Conservation (phyloP, 2,329 filamentous ascomycete species). For the Alternaria incomplexa region DNA sequence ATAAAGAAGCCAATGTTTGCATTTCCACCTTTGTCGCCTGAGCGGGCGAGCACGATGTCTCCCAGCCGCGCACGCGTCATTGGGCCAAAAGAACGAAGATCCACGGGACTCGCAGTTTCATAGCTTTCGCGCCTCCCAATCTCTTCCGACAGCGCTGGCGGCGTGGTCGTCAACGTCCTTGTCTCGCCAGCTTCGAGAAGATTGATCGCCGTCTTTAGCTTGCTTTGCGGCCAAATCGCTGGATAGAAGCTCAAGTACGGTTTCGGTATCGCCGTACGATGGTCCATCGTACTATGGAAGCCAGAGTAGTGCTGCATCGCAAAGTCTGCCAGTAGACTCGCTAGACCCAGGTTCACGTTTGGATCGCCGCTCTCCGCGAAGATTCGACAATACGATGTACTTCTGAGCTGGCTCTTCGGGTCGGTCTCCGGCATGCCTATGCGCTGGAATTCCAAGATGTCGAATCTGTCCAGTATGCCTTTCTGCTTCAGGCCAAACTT, state of each 20-base stretch:
- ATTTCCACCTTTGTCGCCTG: constrained; percentile 47
- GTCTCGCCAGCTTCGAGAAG: constrained; percentile 36
- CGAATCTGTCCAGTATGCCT: constrained; percentile 50
- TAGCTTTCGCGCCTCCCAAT: constrained; percentile 30
- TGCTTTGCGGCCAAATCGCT: constrained; percentile 33
- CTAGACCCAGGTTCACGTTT: constrained; percentile 29
- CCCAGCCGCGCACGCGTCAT: constrained; percentile 43
- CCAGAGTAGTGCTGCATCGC: constrained; percentile 42
- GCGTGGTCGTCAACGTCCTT: background rate
- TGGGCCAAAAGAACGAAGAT: constrained; percentile 29
- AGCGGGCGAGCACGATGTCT: constrained; percentile 53
- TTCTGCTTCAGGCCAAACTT: constrained; percentile 50
- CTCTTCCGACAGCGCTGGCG: background rate
- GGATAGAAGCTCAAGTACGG: constrained; percentile 44
- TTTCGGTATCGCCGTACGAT: constrained; percentile 37
- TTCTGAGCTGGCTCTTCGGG: constrained; percentile 35
- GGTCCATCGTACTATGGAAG: constrained; percentile 39
- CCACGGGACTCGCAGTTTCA: constrained; percentile 42
- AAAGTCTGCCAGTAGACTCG: constrained; percentile 29
- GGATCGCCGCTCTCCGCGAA: constrained; percentile 37
- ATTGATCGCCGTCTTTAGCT: constrained; percentile 38
- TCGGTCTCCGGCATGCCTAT: constrained; percentile 36
- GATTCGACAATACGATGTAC: constrained; percentile 42
- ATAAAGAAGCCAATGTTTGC: constrained; percentile 48
- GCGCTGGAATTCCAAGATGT: constrained; percentile 62